Percentiles rank a stretch among this genome's conserved stretches.
These are phyloP conservation scores for Acacia concinna DNA, from an alignment of 331 rosid species.

Conservation along the genomic window DNA sequence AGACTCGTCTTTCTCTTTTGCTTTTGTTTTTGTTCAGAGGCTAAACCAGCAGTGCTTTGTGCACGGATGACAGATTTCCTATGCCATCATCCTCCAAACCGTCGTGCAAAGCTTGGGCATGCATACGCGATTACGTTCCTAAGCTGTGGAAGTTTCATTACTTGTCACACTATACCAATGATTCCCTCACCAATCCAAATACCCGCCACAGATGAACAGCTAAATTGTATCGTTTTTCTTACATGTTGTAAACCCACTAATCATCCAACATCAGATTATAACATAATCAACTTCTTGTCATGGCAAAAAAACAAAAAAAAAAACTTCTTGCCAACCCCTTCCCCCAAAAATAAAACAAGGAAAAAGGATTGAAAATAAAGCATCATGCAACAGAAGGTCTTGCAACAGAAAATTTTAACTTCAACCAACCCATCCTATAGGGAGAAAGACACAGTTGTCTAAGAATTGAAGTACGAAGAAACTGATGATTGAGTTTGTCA, in stretches of 20 bases:
- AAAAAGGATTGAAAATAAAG: too few species aligned
- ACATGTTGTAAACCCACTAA: not conserved
- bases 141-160: not conserved
- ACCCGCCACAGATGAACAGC: not conserved
- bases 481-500: not conserved
- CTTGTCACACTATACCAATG: not conserved
- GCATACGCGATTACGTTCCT: not conserved
- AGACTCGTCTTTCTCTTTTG: not conserved
- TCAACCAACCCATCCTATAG: not conserved
- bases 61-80: not conserved
- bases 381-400: not conserved
- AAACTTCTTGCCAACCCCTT: too few species aligned
- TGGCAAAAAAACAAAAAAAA: too few species aligned
- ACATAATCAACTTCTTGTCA: too few species aligned
- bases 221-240: not conserved
- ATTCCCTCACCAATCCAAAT: not conserved
- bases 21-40: not conserved
- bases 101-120: not conserved
- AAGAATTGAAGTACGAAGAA: not conserved
- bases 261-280: too few species aligned
- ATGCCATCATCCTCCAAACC: not conserved
- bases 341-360: too few species aligned
- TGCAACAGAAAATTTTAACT: not conserved
- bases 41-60: not conserved
- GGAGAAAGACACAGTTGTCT: not conserved